phyloP scores from a whole-genome alignment of 176 grass and related monocot genomes.

The Rhynchospora tenuis region DNA sequence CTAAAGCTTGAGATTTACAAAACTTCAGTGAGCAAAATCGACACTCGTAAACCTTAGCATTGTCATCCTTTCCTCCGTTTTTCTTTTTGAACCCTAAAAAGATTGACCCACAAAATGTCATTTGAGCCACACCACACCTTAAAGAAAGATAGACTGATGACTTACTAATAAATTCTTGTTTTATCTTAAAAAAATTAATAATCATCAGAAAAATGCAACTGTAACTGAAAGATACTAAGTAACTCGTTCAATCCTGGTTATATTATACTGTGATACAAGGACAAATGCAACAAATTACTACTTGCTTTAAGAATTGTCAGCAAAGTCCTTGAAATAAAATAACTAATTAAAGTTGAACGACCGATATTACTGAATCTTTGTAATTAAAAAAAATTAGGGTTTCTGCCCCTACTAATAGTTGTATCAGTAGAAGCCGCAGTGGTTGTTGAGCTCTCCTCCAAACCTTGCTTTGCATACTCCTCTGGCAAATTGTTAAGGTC shows the following conservation, averaged over 20 bases:
- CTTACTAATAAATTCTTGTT: background rate
- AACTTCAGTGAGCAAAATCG: conserved; percentile 97
- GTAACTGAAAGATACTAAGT: background rate
- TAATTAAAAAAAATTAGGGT: conserved; percentile 7
- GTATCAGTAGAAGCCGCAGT: conserved; percentile 64
- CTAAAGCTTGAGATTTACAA: conserved; percentile 92
- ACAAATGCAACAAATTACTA: background rate
- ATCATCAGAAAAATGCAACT: background rate
- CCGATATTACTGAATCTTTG: background rate
- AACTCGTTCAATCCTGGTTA: background rate
- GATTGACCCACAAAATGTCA: background rate
- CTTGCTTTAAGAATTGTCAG: background rate
- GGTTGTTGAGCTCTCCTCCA: conserved; percentile 85
- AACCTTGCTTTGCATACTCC: conserved; percentile 69
- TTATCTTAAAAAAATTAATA: background rate
- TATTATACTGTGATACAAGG: background rate
- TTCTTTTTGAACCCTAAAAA: conserved; percentile 79
- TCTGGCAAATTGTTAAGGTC: conserved; percentile 97
- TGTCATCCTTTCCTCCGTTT: conserved; percentile 62
- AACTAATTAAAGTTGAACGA: background rate
- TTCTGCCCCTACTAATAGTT: conserved; percentile 30
- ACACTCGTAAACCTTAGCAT: conserved; percentile 82
- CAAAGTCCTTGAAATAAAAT: background rate
- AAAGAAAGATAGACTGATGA: background rate
- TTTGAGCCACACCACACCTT: background rate